A percentile compares a stretch with the other conserved stretches of the same genome.
These are phyloP conservation scores for Pichia sp. DNA, from an alignment of 1,139 yeast genomes.

Conservation along the genomic window DNA sequence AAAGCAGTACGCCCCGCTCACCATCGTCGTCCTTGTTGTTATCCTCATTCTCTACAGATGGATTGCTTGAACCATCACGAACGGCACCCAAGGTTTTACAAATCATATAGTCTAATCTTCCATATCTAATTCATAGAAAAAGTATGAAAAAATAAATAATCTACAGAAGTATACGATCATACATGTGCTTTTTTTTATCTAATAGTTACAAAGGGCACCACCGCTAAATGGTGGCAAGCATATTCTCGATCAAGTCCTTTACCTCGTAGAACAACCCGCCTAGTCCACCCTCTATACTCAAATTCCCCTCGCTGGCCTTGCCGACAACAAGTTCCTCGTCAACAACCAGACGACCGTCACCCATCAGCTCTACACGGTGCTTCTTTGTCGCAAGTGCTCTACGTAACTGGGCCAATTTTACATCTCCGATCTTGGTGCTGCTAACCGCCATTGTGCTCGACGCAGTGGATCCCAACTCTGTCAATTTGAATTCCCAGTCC, in stretches of 20 bases:
- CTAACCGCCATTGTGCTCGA: slow-evolving; percentile 10
- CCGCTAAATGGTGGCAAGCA: slow-evolving; percentile 69
- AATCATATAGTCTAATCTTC: background rate
- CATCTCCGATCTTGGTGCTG: slow-evolving; percentile 79
- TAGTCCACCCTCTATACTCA: slow-evolving; percentile 71
- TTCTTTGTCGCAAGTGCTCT: slow-evolving; percentile 55
- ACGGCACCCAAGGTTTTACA: background rate
- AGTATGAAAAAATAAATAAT: background rate
- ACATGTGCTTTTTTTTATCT: background rate
- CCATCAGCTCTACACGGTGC: slow-evolving; percentile 79
- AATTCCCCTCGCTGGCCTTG: slow-evolving; percentile 76
- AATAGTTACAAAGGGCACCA: background rate
- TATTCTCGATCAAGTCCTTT: slow-evolving; percentile 66
- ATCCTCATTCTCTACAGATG: slow-evolving; percentile 83
- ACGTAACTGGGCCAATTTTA: slow-evolving; percentile 76
- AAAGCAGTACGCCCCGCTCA: slow-evolving; percentile 85
- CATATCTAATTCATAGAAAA: too few relatives aligned
- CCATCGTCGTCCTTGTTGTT: slow-evolving; percentile 64
- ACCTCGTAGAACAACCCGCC: slow-evolving; percentile 77
- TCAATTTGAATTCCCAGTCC: slow-evolving; percentile 22
- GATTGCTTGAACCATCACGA: slow-evolving; percentile 38
- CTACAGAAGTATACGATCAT: background rate
- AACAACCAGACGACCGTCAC: slow-evolving; percentile 89
- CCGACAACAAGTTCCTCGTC: slow-evolving; percentile 72
- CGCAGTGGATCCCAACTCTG: slow-evolving; percentile 1